Percentiles rank a stretch among this genome's conserved stretches.
Conservation (phyloP, 352 stramenopile genomes). For the Globisporangium canariense region DNA sequence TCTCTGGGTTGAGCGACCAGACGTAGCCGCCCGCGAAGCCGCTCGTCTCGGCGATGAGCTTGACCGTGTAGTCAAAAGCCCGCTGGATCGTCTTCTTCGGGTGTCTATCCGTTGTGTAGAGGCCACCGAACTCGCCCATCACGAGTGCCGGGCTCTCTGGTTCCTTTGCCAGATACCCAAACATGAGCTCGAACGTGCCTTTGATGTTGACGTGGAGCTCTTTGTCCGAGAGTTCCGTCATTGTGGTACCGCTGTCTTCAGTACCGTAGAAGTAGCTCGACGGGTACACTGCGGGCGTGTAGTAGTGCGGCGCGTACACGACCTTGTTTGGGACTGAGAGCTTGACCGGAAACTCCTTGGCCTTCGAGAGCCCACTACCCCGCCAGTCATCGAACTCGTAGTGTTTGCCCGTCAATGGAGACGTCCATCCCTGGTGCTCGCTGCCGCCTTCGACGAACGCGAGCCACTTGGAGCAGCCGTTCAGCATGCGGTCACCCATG, state of each 20-base stretch:
- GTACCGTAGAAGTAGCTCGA: slow-evolving; percentile 52
- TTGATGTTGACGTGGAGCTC: slow-evolving; percentile 35
- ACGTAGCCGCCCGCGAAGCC: slow-evolving; percentile 61
- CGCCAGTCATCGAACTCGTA: slow-evolving; percentile 68
- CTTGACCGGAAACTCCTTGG: slow-evolving; percentile 35
- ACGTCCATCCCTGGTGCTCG: slow-evolving; percentile 35
- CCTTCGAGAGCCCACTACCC: slow-evolving; percentile 44
- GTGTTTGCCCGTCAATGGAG: slow-evolving; percentile 30
- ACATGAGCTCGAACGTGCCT: slow-evolving; percentile 62
- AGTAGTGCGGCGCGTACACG: slow-evolving; percentile 79
- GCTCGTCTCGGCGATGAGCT: slow-evolving; percentile 39
- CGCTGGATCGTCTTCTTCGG: slow-evolving; percentile 60
- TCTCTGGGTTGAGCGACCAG: slow-evolving; percentile 75
- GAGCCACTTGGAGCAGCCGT: slow-evolving; percentile 62
- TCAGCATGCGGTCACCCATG: slow-evolving; percentile 62
- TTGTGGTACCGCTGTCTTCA: slow-evolving; percentile 17
- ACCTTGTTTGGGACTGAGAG: slow-evolving; percentile 57
- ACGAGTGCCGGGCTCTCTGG: slow-evolving; percentile 43
- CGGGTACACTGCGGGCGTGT: slow-evolving; percentile 59
- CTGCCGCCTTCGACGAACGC: slow-evolving; percentile 71
- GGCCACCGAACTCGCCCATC: slow-evolving; percentile 63
- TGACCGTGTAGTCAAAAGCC: slow-evolving; percentile 54
- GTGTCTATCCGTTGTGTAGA: slow-evolving; percentile 54
- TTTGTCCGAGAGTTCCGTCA: slow-evolving; percentile 40
- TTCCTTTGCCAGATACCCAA: slow-evolving; percentile 52